Evolutionary conservation across 2,329 filamentous ascomycete genomes (phyloP).

Genomic region (Boeremia lycopersici): DNA sequence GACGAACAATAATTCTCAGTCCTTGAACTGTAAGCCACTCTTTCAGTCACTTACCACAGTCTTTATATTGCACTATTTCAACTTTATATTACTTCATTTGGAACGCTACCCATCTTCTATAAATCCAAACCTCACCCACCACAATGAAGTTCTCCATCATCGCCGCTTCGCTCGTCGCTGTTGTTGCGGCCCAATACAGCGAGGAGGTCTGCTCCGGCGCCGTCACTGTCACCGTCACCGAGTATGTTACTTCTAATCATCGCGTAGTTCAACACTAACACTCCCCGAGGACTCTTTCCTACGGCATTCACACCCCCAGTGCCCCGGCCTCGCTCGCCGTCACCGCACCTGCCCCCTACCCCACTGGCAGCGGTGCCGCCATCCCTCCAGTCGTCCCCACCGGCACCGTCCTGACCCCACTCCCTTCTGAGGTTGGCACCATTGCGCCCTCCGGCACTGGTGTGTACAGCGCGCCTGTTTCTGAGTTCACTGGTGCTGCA

Average conservation of each 20-base stretch:
- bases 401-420: slow-evolving; percentile 17
- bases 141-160: slow-evolving; percentile 43
- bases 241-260: slow-evolving; percentile 18
- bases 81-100: neutral
- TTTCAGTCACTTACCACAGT: slow-evolving; percentile 7
- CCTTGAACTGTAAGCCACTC: slow-evolving; percentile 14
- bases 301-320: slow-evolving; percentile 29
- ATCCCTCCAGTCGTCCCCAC: slow-evolving; percentile 22
- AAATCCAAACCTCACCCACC: slow-evolving; percentile 8
- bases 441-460: slow-evolving; percentile 30
- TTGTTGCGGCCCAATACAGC: slow-evolving; percentile 27
- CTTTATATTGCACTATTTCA: slow-evolving; percentile 8
- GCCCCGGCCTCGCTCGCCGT: slow-evolving; percentile 28
- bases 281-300: slow-evolving; percentile 15
- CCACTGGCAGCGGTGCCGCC: slow-evolving; percentile 22
- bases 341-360: slow-evolving; percentile 35
- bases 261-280: slow-evolving; percentile 5
- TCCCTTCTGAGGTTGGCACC: slow-evolving; percentile 22
- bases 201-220: slow-evolving; percentile 31
- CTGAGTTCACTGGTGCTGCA: slow-evolving; percentile 44
- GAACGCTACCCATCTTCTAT: slow-evolving; percentile 11
- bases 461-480: slow-evolving; percentile 25
- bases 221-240: slow-evolving; percentile 38
- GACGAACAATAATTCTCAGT: slow-evolving; percentile 14
- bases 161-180: slow-evolving; percentile 34